Conservation (phyloP, 2,329 filamentous ascomycete genomes). For the Zelopaecilomyces penicillatus region DNA sequence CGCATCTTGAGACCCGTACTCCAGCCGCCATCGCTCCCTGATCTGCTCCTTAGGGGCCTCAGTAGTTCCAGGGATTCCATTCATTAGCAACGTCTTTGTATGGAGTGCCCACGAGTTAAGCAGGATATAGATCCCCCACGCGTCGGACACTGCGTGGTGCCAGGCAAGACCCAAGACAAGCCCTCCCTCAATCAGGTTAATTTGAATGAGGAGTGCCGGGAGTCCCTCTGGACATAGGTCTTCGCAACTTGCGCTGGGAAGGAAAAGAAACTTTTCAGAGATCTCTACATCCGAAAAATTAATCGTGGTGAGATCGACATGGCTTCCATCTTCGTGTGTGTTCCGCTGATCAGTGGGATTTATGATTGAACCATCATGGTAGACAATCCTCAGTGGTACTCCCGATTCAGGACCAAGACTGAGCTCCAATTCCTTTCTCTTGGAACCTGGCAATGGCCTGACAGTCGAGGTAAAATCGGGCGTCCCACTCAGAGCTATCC, state of each 20-base stretch:
- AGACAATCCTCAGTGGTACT: slow-evolving; percentile 2
- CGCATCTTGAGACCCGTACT: too few relatives aligned
- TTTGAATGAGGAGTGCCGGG: neutral
- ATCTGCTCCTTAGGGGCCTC: too few relatives aligned
- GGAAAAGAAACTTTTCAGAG: neutral
- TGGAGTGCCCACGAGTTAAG: too few relatives aligned
- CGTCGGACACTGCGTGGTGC: neutral
- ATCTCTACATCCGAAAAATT: neutral
- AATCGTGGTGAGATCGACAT: neutral
- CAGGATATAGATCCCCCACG: neutral
- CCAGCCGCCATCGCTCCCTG: too few relatives aligned
- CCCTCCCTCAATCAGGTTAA: neutral
- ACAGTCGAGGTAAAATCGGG: neutral
- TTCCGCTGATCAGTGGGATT: too few relatives aligned
- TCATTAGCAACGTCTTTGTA: too few relatives aligned
- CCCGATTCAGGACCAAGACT: slow-evolving; percentile 9
- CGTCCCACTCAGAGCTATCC: neutral
- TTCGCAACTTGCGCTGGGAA: neutral
- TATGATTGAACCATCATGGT: neutral
- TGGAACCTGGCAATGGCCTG: neutral
- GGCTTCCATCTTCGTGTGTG: neutral
- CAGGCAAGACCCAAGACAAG: neutral
- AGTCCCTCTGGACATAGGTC: neutral
- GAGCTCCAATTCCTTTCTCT: neutral
- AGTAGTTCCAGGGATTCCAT: too few relatives aligned